Evolutionary conservation across 495 filamentous ascomycete genomes (phyloP), one percentile per base, ranked within the genome.

Genomic region (Lasiosphaeria hispida): DNA sequence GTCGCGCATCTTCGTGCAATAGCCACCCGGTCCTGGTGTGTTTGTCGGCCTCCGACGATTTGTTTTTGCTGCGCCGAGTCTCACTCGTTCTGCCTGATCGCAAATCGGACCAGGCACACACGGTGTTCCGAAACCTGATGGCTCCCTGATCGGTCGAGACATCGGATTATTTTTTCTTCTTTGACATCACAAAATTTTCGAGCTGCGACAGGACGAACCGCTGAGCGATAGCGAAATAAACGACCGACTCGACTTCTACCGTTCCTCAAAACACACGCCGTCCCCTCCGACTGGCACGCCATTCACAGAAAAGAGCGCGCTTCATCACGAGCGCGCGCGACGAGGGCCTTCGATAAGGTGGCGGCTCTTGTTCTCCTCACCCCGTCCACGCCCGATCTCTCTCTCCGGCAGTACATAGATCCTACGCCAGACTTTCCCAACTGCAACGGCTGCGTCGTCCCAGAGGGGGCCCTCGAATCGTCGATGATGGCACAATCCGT

Each of bases 401-500:
- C 73, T 50, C 70, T 75, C 42, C 72, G 73, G 54, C 75, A 76
- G 42, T 75, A 78, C 53, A 68, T 76, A 56, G 73, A 73, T 50
- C 66, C 75, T 43, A 67, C 71, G 41, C 73, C 72, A 42, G 70
- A 74, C 51, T 66, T 76, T 53, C 61, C 69, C 51, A 64, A 57
- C 47, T 75, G 73, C 56, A 61, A 60, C 55, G 30, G 48, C 35
- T 64, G 63, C 62, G 62, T 66, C 58, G 67, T 61, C 43, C 42
- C 67, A 60, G 71, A 73, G 63, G 65, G 54, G 71, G 74, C 71
- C 48, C 57, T 67, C 63, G 68, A 73, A 63, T 74, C 77, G 67
- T 73, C 76, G 82, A 82, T 77, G 72, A 96, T 96, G 92, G 92
- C 92, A 83, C 86, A 92, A 81, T 84, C 87, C 67, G 83, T 91